phyloP scores from a whole-genome alignment of 345 rosid genomes.

The Boechera retrofracta region DNA sequence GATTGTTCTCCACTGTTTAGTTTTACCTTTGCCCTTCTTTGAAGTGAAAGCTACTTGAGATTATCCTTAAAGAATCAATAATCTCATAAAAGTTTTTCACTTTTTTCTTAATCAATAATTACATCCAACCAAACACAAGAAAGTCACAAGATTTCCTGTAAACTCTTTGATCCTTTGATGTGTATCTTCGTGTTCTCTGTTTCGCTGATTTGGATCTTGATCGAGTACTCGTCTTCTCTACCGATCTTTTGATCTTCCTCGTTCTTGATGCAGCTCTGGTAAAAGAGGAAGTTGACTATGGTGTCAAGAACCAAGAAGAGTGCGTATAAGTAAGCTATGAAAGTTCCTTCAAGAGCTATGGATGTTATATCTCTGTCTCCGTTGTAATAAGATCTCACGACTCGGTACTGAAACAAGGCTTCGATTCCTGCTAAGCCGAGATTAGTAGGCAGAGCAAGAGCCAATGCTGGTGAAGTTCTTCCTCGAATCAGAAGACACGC shows the following conservation, averaged over 20 bases:
- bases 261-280: constrained; percentile 57
- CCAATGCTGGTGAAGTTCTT: constrained; percentile 70
- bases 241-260: constrained; percentile 32
- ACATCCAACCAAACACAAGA: constrained; percentile 19
- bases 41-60: constrained; percentile 37
- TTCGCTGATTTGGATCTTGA: constrained; percentile 51
- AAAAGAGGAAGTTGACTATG: constrained; percentile 59
- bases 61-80: constrained; percentile 36
- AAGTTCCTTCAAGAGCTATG: constrained; percentile 55
- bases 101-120: constrained; percentile 8
- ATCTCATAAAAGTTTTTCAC: constrained; percentile 14
- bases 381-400: constrained; percentile 47
- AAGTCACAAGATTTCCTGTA: constrained; percentile 46
- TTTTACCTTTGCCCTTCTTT: constrained; percentile 31
- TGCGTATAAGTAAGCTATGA: constrained; percentile 80
- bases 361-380: constrained; percentile 34
- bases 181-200: constrained; percentile 32
- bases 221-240: constrained; percentile 41
- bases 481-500: constrained; percentile 64
- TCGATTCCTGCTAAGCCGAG: constrained; percentile 68
- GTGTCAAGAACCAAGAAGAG: constrained; percentile 72
- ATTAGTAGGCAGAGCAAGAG: constrained; percentile 66
- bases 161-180: constrained; percentile 33
- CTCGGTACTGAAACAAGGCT: constrained; percentile 72
- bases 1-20: constrained; percentile 22